Evolutionary conservation across 2,329 filamentous ascomycete species (phyloP).

Genomic region (Lecanicillium sp.): DNA sequence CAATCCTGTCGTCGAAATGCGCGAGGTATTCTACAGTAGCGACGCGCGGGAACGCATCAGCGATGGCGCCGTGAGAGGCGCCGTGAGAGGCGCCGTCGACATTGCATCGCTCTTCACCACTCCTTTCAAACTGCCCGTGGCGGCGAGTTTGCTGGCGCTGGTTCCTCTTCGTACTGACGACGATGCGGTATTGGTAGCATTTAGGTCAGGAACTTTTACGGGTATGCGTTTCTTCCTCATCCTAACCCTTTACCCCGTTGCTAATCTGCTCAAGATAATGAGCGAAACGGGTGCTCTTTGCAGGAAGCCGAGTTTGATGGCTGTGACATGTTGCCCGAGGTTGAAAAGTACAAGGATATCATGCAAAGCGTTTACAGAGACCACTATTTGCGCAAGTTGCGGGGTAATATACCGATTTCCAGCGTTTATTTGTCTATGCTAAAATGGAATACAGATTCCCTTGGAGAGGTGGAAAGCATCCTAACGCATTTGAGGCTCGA

Average conservation of each 20-base stretch:
- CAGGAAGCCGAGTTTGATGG: too few relatives aligned
- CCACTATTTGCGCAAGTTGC: too few relatives aligned
- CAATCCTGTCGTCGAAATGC: neutral
- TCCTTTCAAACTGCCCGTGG: neutral
- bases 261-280: too few relatives aligned
- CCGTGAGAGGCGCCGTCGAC: neutral
- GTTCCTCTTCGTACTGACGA: neutral
- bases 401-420: too few relatives aligned
- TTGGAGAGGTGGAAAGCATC: too few relatives aligned
- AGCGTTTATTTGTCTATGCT: too few relatives aligned
- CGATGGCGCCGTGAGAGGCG: neutral
- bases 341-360: neutral
- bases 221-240: neutral
- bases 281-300: neutral
- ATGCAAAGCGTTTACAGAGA: neutral
- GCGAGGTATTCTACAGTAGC: neutral
- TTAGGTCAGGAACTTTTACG: neutral
- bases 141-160: neutral
- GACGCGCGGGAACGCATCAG: neutral
- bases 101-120: neutral
- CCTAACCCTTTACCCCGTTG: too few relatives aligned
- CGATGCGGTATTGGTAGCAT: neutral
- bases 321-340: neutral
- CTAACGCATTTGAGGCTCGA: too few relatives aligned
- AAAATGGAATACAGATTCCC: too few relatives aligned